Evolutionary conservation across 176 grass and related monocot genomes (phyloP).

Genomic region (Zizania latifolia): DNA sequence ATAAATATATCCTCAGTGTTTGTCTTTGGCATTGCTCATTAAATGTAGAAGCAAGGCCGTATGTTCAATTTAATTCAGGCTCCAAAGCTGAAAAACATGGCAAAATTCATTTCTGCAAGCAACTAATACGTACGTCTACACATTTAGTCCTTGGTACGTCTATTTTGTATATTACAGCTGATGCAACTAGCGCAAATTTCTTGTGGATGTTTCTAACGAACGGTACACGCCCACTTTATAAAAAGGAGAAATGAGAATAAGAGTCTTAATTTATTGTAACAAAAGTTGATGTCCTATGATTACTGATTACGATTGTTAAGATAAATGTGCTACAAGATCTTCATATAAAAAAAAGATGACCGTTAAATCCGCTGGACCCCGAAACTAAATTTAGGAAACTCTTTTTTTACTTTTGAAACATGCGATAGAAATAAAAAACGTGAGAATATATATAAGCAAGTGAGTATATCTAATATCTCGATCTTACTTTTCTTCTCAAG

Average conservation of each 20-base stretch:
- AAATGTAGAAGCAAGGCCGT: background rate
- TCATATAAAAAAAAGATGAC: background rate
- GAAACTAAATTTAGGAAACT: background rate
- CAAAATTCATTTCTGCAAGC: background rate
- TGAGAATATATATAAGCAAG: no score
- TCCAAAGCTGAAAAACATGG: constrained; percentile 7
- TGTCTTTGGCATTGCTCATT: background rate
- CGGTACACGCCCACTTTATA: background rate
- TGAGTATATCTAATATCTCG: no score
- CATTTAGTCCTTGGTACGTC: background rate
- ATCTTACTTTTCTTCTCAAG: no score
- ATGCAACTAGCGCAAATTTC: background rate
- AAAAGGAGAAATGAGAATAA: background rate
- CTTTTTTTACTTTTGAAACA: no score
- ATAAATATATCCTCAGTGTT: no score
- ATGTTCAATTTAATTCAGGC: background rate
- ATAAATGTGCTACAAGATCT: background rate
- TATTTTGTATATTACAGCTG: background rate
- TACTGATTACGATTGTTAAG: background rate
- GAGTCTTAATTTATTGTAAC: background rate
- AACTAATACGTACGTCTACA: background rate
- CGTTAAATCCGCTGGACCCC: background rate
- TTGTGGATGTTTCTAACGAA: background rate
- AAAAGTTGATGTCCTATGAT: background rate
- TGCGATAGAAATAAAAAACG: no score